Evolutionary conservation across 768 basidiomycete genomes (phyloP), one percentile per base, ranked within the genome.

Genomic region (Calvatia gigantea): DNA sequence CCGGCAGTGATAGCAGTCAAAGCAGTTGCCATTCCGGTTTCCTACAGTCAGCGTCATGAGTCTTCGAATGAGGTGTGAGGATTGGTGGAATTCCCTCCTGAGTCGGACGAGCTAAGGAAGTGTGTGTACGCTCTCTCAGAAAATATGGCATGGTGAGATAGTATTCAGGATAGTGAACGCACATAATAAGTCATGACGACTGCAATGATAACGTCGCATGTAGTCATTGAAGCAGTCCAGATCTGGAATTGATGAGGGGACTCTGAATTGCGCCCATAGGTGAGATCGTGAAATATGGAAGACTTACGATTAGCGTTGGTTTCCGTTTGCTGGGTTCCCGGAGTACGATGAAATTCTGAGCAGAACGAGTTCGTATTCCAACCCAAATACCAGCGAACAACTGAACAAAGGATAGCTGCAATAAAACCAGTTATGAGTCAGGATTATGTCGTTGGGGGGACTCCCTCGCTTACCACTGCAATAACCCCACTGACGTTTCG

Each of bases 71-170:
- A 53, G n/a, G 21, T 32, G n/a, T 14, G 39, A 43, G 4, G 41
- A 35, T n/a, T 32, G 33, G 8, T 44, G 17, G 41, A 53, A 53
- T 21, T 53, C 51, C n/a, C 25, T 53, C 29, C n/a, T 42, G 17
- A 53, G 42, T 32, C 44, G 43, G 1, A 53, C n/a, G 11, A 53
- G 51, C 51, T 53, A n/a, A n/a, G n/a, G n/a, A n/a, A n/a, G n/a
- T n/a, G n/a, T n/a, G n/a, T n/a, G n/a, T n/a, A n/a, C n/a, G n/a
- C n/a, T n/a, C n/a, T n/a, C n/a, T n/a, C n/a, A n/a, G n/a, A n/a
- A n/a, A n/a, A 15, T 31, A n/a, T 5, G 11, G 5, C n/a, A 8
- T 7, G 41, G 11, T 14, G 41, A 4, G 4, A 19, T 14, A 19
- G 19, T 21, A 42, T 21, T 21, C 41, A 21, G 19, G 19, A 25